phyloP scores from a whole-genome alignment of 176 grass and related monocot genomes.

The Pontederia crassipes region DNA sequence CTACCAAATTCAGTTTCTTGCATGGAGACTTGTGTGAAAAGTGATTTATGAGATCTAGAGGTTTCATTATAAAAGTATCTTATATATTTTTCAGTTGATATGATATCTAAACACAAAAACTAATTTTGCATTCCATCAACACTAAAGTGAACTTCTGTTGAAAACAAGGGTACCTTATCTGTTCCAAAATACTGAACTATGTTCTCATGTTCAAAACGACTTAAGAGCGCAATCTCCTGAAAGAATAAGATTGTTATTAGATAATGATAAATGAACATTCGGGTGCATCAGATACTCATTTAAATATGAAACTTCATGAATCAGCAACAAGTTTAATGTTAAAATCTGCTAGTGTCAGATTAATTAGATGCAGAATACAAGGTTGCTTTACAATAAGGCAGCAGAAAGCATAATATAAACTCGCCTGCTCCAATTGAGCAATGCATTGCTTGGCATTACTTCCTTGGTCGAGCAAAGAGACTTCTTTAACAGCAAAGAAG shows the following conservation, averaged over 20 bases:
- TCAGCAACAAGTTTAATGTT: no score
- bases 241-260: conserved; percentile 13
- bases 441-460: conserved; percentile 64
- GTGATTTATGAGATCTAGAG: no score
- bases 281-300: no score
- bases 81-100: no score
- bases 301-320: no score
- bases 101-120: background rate
- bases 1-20: no score
- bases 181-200: conserved; percentile 93
- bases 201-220: conserved; percentile 82
- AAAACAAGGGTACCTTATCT: conserved; percentile 47
- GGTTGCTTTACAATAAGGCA: conserved; percentile 8
- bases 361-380: background rate
- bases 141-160: conserved; percentile 4
- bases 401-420: background rate
- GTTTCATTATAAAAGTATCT: no score
- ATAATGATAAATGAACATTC: background rate
- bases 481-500: conserved; percentile 98
- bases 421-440: conserved; percentile 84
- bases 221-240: conserved; percentile 84
- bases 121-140: background rate
- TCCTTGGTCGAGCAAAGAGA: conserved; percentile 97
- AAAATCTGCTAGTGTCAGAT: no score
- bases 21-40: no score